A percentile compares a stretch with the other conserved stretches of the same genome.
Conservation (phyloP, 106 monocot species). For the Dioscorea zingiberensis region DNA sequence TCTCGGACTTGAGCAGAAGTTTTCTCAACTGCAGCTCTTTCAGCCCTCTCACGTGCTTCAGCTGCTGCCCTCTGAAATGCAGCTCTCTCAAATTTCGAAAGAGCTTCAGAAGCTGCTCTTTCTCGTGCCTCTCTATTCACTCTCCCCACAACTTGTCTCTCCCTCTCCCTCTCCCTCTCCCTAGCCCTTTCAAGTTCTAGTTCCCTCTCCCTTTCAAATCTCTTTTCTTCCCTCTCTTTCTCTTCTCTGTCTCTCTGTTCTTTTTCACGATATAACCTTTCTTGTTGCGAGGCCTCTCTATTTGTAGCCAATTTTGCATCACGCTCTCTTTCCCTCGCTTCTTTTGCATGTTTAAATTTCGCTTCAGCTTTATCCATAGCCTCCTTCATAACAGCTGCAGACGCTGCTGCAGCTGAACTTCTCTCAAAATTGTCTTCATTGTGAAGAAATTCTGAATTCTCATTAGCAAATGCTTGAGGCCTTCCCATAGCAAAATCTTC, state of each 20-base stretch:
- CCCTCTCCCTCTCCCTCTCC: slow-evolving; percentile 57
- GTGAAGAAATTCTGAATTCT: slow-evolving; percentile 11
- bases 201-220: slow-evolving; percentile 57
- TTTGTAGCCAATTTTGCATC: slow-evolving; percentile 38
- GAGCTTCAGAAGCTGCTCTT: slow-evolving; percentile 86
- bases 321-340: slow-evolving; percentile 67
- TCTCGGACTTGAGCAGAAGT: slow-evolving; percentile 58
- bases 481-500: slow-evolving; percentile 71
- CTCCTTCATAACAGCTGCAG: slow-evolving; percentile 74
- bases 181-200: slow-evolving; percentile 17
- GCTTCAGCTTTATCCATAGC: slow-evolving; percentile 76
- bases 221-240: slow-evolving; percentile 60
- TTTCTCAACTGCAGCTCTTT: slow-evolving; percentile 60
- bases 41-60: slow-evolving; percentile 51
- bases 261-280: slow-evolving; percentile 37
- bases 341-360: slow-evolving; percentile 83
- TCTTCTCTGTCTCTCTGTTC: slow-evolving; percentile 59
- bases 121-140: slow-evolving; percentile 81
- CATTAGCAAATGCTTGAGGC: slow-evolving; percentile 21
- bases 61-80: slow-evolving; percentile 27
- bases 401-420: slow-evolving; percentile 56
- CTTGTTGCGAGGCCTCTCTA: slow-evolving; percentile 32
- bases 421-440: slow-evolving; percentile 50
- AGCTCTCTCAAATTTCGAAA: slow-evolving; percentile 47
- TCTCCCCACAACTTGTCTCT: slow-evolving; percentile 65